Conservation (phyloP, 1,284 basidiomycete genomes). For the Ustilago tritici region DNA sequence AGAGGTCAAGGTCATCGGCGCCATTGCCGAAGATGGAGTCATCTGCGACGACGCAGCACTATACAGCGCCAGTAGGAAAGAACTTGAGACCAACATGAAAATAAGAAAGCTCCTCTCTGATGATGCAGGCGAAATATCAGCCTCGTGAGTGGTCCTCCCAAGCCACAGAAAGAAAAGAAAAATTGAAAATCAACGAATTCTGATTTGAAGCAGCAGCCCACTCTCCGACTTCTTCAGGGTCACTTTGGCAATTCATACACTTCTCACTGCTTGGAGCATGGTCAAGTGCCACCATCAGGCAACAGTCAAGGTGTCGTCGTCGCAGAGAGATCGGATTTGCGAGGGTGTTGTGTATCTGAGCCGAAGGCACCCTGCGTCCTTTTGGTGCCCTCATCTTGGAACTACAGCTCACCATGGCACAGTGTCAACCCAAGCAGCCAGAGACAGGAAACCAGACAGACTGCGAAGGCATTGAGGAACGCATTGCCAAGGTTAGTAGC, state of each 20-base stretch:
- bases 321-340: not conserved
- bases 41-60: not conserved
- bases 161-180: not conserved
- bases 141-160: not conserved
- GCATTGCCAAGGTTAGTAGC: not conserved
- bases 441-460: not conserved
- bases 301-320: not conserved
- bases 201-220: conserved; percentile 5
- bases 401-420: not conserved
- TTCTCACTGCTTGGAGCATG: not conserved
- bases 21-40: not conserved
- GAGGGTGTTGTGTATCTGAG: not conserved
- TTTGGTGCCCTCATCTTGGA: not conserved
- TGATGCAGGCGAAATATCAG: conserved; percentile 4
- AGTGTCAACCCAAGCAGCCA: not conserved
- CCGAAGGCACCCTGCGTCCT: not conserved
- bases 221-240: not conserved
- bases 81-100: not conserved
- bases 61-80: not conserved
- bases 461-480: not conserved
- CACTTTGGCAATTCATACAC: not conserved
- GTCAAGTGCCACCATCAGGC: not conserved
- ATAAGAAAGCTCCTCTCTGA: not conserved
- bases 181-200: conserved; percentile 13
- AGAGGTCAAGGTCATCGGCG: not conserved